Percentiles rank a stretch among this genome's conserved stretches.
Evolutionary conservation across 2,329 filamentous ascomycete species (phyloP).

Genomic region (Dothistroma pini): DNA sequence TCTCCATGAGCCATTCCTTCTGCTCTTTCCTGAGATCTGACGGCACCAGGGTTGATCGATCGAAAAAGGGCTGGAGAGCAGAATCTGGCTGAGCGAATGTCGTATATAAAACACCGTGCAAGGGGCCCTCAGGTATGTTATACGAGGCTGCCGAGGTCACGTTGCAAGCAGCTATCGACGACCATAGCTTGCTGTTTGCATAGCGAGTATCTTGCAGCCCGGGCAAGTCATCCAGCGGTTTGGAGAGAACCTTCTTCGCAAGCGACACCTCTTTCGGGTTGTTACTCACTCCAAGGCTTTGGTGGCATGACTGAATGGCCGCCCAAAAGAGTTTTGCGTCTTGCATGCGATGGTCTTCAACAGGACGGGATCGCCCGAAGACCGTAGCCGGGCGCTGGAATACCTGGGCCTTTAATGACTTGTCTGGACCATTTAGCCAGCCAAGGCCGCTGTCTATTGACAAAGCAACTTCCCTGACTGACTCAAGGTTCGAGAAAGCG

Average conservation of each 20-base stretch:
- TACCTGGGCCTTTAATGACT: conserved; percentile 48
- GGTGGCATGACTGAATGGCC: conserved; percentile 25
- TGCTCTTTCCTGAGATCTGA: conserved; percentile 58
- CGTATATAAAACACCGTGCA: conserved; percentile 36
- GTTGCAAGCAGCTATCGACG: conserved; percentile 15
- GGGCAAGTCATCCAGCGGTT: conserved; percentile 14
- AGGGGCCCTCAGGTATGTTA: neutral
- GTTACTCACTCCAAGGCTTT: conserved; percentile 9
- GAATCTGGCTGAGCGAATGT: conserved; percentile 20
- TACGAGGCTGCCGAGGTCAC: conserved; percentile 1
- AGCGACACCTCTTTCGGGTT: conserved; percentile 24
- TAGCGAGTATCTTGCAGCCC: conserved; percentile 21
- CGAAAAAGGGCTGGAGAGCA: conserved; percentile 25
- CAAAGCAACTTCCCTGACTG: conserved; percentile 61
- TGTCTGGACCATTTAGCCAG: conserved; percentile 62
- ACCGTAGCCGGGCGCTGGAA: conserved; percentile 43
- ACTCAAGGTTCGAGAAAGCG: conserved; percentile 55
- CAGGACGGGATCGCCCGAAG: conserved; percentile 39
- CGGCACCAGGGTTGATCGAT: conserved; percentile 47
- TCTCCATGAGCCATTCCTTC: conserved; percentile 64
- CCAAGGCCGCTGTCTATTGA: conserved; percentile 66
- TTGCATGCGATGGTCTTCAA: conserved; percentile 20
- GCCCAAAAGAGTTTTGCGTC: conserved; percentile 28
- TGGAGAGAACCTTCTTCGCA: conserved; percentile 13
- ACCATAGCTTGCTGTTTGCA: conserved; percentile 22